Percentiles rank a stretch among this genome's conserved stretches.
Conservation (phyloP, 768 basidiomycete species). For the Phylloporus sp. region DNA sequence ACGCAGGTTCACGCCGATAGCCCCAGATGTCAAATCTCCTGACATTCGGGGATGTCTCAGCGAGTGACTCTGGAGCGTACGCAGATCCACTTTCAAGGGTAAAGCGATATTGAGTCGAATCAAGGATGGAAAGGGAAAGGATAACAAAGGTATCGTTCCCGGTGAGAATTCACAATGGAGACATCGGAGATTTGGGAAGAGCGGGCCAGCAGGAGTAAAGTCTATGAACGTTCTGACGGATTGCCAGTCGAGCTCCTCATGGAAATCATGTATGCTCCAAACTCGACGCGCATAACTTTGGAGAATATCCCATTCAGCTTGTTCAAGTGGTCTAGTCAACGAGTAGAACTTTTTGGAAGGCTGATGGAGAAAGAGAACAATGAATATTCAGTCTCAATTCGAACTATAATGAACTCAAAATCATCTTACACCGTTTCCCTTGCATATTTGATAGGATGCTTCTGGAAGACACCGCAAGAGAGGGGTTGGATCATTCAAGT, state of each 20-base stretch:
- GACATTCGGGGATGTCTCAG: not conserved
- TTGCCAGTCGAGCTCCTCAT: not conserved
- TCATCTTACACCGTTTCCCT: not conserved
- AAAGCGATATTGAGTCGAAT: not conserved
- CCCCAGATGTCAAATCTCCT: not conserved
- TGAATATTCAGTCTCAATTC: not conserved
- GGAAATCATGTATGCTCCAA: not conserved
- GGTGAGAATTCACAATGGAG: not conserved
- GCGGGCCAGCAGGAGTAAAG: not conserved
- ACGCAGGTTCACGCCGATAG: not conserved
- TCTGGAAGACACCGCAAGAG: not conserved
- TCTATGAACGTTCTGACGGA: not conserved
- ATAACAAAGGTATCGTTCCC: not conserved
- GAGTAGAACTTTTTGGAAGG: not conserved
- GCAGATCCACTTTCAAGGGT: not conserved
- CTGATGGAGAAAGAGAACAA: not conserved
- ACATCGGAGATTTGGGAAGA: conserved; percentile 5
- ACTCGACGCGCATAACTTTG: conserved; percentile 2
- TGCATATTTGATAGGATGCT: not conserved
- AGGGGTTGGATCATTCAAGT: not conserved
- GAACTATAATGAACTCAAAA: not conserved
- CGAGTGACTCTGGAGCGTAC: not conserved
- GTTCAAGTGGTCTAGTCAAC: not conserved
- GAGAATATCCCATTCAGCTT: conserved; percentile 5
- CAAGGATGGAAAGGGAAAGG: not conserved